phyloP scores from a whole-genome alignment of 2,329 filamentous ascomycete genomes.

The Verticillium tricorpus region DNA sequence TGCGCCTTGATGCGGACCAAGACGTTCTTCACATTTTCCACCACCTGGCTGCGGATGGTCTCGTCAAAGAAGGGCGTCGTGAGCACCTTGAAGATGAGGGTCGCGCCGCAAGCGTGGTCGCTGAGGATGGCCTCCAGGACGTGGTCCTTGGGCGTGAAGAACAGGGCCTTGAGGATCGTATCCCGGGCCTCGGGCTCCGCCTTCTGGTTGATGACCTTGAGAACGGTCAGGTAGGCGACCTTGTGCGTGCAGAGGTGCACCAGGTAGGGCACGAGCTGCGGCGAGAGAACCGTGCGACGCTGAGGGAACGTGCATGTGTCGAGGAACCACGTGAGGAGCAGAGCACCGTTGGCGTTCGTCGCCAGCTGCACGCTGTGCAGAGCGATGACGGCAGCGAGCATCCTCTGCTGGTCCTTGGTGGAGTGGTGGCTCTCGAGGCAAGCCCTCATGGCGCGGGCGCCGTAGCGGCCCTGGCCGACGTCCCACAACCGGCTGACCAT shows the following conservation, averaged over 20 bases:
- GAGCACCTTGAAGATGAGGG: constrained; percentile 96
- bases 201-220: constrained; percentile 98
- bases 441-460: constrained; percentile 91
- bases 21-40: constrained; percentile 88
- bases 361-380: constrained; percentile 94
- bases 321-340: constrained; percentile 94
- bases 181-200: constrained; percentile 90
- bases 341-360: constrained; percentile 90
- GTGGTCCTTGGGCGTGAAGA: constrained; percentile 85
- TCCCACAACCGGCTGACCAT: constrained; percentile 96
- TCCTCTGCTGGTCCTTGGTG: constrained; percentile 90
- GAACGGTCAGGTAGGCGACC: constrained; percentile 91
- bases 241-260: constrained; percentile 98
- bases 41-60: constrained; percentile 76
- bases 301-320: constrained; percentile 96
- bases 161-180: constrained; percentile 81
- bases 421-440: constrained; percentile 95
- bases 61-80: constrained; percentile 98
- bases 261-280: constrained; percentile 84
- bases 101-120: constrained; percentile 88
- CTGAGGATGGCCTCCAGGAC: constrained; percentile 84
- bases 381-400: constrained; percentile 93
- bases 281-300: constrained; percentile 85
- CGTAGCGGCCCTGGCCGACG: constrained; percentile 86
- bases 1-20: constrained; percentile 87